Evolutionary conservation across 441 rosid genomes (phyloP).

Genomic region (Corymbia calophylla): DNA sequence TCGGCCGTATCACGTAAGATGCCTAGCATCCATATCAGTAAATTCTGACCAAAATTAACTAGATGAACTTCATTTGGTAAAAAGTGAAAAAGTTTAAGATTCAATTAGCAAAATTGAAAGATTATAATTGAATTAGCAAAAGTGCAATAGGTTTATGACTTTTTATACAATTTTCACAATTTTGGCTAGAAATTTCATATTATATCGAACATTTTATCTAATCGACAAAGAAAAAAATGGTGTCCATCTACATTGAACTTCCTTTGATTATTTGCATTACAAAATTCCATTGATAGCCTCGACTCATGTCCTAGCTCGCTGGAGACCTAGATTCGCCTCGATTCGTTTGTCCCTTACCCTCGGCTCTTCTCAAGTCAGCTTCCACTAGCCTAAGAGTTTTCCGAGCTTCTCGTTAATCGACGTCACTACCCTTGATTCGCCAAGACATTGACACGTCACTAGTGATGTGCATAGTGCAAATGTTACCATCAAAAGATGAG

Average conservation of each 20-base stretch:
- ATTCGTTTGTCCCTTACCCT: neutral
- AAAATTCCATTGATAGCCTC: neutral
- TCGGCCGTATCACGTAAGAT: too few relatives aligned
- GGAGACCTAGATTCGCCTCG: rapidly evolving
- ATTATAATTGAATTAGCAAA: too few relatives aligned
- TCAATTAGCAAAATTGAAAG: too few relatives aligned
- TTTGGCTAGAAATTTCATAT: neutral
- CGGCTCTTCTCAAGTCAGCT: neutral
- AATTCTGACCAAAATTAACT: too few relatives aligned
- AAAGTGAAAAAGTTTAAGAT: too few relatives aligned
- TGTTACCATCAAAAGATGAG: neutral
- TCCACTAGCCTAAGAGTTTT: neutral
- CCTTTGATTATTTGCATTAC: neutral
- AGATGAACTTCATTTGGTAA: too few relatives aligned
- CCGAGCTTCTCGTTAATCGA: neutral
- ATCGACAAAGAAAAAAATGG: neutral
- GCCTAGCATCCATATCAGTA: too few relatives aligned
- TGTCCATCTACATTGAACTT: neutral
- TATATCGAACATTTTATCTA: neutral
- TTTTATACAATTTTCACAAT: neutral
- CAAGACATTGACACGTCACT: neutral
- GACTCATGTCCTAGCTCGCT: neutral
- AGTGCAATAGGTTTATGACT: too few relatives aligned
- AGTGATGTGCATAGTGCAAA: neutral
- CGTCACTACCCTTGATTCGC: neutral